Base-by-base conservation (phyloP, 441 rosid genomes). In the Eutrema salsugineum region DNA sequence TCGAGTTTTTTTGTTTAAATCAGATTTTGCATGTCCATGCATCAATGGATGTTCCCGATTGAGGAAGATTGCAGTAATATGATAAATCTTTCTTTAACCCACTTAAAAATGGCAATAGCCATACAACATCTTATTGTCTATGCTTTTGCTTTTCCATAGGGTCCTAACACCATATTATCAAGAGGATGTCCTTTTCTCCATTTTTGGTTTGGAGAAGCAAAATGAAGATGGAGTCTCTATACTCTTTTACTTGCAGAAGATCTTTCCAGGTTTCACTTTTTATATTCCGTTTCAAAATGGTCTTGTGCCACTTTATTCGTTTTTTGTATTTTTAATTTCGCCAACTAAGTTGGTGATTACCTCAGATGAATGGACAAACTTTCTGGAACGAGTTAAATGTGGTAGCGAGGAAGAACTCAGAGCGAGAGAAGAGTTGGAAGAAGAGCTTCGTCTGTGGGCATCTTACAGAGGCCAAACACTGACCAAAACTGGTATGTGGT, bases 221-320 rank as follows among this genome's bases (percentile, higher is more conserved):
- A 87, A 86, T 44, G 95, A 89, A 79, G 95, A 89, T 81, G 95
- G 92, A 40, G 88, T 89, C 76, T 84, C 95, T 12, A 84, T 83
- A 44, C 83, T 84, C 46, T 89, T 86, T 77, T 89, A 89, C 85
- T 76, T 89, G 78, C 91, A 86, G 80, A 89, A 83, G 71, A 89
- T 89, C 75, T 89, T 80, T 71, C 92, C 95, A 72, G 90, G 95
- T 87, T 69, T 55, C 73, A 76, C 48, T 63, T 55, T 65, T 16
- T 70, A 54, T 44, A 54, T 44, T 70, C 14, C 11, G 35, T 19
- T 44, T 61, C 17, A 11, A 56, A 58, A 17, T 71, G 20, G 22
- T 50, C 24, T 42, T 72, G 38, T 51, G 20, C 1, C 59, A 54
- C 47, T 16, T n/a, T 11, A 9, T 20, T 46, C 27, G 35, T 47